Percentiles rank a stretch among this genome's conserved stretches.
phyloP scores from a whole-genome alignment of 2,329 filamentous ascomycete species.

The Leptographium procerum region DNA sequence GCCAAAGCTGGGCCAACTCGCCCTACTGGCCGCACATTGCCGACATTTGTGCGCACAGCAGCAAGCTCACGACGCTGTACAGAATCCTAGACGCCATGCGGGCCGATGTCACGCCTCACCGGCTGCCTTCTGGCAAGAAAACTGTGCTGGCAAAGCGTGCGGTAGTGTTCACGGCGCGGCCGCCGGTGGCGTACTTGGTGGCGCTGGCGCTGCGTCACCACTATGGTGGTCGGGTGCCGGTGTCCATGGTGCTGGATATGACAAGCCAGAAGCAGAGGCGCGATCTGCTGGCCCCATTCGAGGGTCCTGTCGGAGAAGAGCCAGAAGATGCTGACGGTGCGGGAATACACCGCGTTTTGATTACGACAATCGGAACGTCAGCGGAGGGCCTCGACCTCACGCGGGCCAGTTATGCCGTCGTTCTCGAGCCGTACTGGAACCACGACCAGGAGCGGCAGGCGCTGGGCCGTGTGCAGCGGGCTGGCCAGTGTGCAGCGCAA shows the following conservation, averaged over 20 bases:
- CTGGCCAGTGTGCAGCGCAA: neutral
- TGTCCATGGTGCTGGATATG: neutral
- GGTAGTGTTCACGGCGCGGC: neutral
- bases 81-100: neutral
- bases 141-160: neutral
- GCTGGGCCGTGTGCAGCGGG: neutral
- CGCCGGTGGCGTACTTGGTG: neutral
- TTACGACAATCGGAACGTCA: neutral
- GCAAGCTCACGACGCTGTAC: neutral
- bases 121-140: neutral
- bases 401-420: constrained; percentile 1
- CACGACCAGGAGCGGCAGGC: constrained; percentile 1
- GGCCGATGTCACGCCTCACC: neutral
- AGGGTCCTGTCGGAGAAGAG: neutral
- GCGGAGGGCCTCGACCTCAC: constrained; percentile 3
- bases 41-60: neutral
- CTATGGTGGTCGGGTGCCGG: neutral
- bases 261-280: neutral
- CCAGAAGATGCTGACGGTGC: neutral
- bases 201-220: neutral
- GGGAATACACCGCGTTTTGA: neutral
- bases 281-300: neutral
- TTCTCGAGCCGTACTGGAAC: constrained; percentile 3
- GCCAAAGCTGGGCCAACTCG: neutral
- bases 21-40: neutral